phyloP scores from a whole-genome alignment of 2,329 filamentous ascomycete genomes.

The Epichloe amarillans region DNA sequence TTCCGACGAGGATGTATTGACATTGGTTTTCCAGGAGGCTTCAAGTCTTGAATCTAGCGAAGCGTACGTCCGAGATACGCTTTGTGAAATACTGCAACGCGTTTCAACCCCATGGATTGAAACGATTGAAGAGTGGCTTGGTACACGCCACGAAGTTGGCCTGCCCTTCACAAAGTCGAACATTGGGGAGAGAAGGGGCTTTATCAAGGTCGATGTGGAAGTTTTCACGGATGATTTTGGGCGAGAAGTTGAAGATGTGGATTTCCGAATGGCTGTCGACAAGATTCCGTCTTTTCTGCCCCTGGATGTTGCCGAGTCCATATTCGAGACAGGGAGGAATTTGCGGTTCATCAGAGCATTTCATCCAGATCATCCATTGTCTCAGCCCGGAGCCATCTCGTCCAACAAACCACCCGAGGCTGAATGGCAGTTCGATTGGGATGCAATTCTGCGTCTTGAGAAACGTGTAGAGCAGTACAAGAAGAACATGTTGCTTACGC shows the following conservation, averaged over 20 bases:
- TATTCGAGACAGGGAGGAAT: constrained; percentile 73
- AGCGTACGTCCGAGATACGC: constrained; percentile 45
- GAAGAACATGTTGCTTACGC: constrained; percentile 13
- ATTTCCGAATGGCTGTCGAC: constrained; percentile 49
- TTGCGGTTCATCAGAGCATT: constrained; percentile 57
- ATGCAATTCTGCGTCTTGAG: constrained; percentile 51
- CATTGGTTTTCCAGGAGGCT: constrained; percentile 46
- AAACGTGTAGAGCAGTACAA: constrained; percentile 34
- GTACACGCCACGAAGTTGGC: constrained; percentile 46
- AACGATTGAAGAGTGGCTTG: constrained; percentile 62
- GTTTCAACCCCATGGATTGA: constrained; percentile 55
- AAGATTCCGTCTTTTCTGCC: constrained; percentile 62
- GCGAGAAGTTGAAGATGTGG: constrained; percentile 40
- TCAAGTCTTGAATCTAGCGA: constrained; percentile 52
- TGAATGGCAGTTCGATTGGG: constrained; percentile 61
- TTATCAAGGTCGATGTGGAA: constrained; percentile 45
- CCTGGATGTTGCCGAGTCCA: constrained; percentile 50
- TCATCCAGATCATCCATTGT: constrained; percentile 59
- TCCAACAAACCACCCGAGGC: constrained; percentile 41
- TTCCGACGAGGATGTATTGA: constrained; percentile 49
- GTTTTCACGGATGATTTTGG: constrained; percentile 45
- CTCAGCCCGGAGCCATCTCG: constrained; percentile 33
- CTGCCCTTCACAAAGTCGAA: constrained; percentile 36
- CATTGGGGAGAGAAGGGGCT: constrained; percentile 37
- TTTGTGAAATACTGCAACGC: constrained; percentile 52